Evolutionary conservation across 306 rosid genomes (phyloP), one percentile per base, ranked within the genome.

Genomic region (Sphenostylis stenocarpa): DNA sequence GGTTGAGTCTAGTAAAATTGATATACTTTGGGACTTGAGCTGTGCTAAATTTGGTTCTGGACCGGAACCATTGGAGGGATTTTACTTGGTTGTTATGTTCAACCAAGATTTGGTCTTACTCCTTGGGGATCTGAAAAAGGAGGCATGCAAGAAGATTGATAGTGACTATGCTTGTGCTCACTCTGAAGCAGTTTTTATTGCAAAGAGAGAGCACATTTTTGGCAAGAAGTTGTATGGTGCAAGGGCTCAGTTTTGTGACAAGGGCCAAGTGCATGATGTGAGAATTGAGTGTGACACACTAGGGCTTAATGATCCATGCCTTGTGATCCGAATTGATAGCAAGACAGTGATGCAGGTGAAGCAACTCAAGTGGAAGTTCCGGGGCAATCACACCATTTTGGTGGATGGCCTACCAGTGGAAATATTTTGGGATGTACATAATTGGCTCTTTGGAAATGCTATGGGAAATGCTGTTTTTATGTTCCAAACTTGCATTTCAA

Each of bases 351-450:
- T 93, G 87, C 87, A 90, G 81, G 93, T 92, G 76, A 89, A 89
- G 94, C 82, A 90, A 74, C 73, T 96, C 63, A 87, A 92, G 48
- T 96, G 94, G 99, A 96, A 96, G 55, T 96, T 96, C 70, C 71
- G 98, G 41, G 99, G 99, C 0, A 93, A 96, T 20, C 80, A 88
- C 70, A 89, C 91, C 15, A 89, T 96, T 80, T 60, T 87, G 81
- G 96, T 96, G 78, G 97, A 92, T 80, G 97, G 98, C 7, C 10
- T 88, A 61, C 92, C 90, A 0, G 90, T 96, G 47, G 88, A 93
- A 86, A 97, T 96, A 62, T 88, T 91, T 55, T 92, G 98, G 98
- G 99, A 96, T 86, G 97, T 96, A 2, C 97, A 92, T 84, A 85
- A 87, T 77, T 96, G 99, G 99, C 87, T 96, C 3, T 96, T 92